Evolutionary conservation across 2,329 filamentous ascomycete genomes (phyloP).

Genomic region (Ophiosphaerella herpotricha): DNA sequence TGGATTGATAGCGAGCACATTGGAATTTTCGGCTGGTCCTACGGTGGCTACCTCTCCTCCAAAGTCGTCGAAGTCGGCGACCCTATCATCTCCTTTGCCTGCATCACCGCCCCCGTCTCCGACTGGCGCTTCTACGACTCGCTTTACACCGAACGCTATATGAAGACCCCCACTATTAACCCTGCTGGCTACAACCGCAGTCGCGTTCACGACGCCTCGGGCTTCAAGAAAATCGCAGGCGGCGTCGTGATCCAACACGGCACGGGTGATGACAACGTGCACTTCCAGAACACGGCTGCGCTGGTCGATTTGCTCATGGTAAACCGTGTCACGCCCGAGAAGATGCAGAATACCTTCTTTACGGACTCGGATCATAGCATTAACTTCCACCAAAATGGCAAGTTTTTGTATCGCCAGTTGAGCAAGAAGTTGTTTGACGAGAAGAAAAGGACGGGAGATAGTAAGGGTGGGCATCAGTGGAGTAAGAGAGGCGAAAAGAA

Average conservation of each 20-base stretch:
- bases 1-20: conserved; percentile 65
- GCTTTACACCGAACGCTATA: conserved; percentile 74
- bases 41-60: conserved; percentile 67
- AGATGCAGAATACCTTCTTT: conserved; percentile 67
- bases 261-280: conserved; percentile 72
- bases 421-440: conserved; percentile 65
- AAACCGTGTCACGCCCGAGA: conserved; percentile 61
- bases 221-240: conserved; percentile 67
- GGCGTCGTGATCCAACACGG: conserved; percentile 68
- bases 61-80: conserved; percentile 69
- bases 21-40: conserved; percentile 72
- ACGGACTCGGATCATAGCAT: conserved; percentile 70
- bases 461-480: conserved; percentile 53
- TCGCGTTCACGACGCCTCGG: conserved; percentile 61
- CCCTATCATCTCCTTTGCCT: conserved; percentile 64
- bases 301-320: conserved; percentile 66
- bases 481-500: conserved; percentile 41
- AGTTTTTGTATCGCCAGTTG: conserved; percentile 66
- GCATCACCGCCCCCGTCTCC: conserved; percentile 68
- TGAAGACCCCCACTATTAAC: conserved; percentile 66
- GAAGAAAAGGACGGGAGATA: conserved; percentile 55
- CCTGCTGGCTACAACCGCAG: conserved; percentile 64
- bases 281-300: conserved; percentile 69
- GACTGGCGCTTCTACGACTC: conserved; percentile 75
- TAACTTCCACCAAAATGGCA: conserved; percentile 59